Conservation (phyloP, 345 rosid species). For the Dimocarpus longan region DNA sequence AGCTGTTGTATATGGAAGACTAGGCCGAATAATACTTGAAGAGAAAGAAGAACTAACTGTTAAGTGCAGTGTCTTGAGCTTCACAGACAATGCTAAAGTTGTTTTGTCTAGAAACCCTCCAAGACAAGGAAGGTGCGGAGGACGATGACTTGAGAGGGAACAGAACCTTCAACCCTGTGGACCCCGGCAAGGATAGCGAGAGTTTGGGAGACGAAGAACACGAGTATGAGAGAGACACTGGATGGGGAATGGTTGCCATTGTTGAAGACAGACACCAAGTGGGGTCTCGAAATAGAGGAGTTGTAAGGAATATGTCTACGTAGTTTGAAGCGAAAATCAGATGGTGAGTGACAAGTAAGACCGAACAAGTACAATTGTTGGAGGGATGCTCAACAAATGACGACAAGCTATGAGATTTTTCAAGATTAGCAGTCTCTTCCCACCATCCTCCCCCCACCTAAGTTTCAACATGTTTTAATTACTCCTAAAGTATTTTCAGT, state of each 20-base stretch:
- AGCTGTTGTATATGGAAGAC: neutral
- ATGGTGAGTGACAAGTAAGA: neutral
- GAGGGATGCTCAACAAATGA: neutral
- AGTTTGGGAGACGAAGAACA: constrained; percentile 6
- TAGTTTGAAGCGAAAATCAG: constrained; percentile 23
- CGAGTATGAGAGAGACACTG: constrained; percentile 30
- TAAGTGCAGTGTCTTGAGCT: constrained; percentile 55
- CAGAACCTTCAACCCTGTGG: constrained; percentile 49
- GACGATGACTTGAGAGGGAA: constrained; percentile 22
- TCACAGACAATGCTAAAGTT: constrained; percentile 47
- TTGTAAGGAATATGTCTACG: too few relatives aligned
- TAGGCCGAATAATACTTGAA: neutral
- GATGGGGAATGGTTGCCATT: constrained; percentile 38
- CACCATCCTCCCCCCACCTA: too few relatives aligned
- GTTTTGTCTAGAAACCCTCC: constrained; percentile 36
- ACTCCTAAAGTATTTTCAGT: too few relatives aligned
- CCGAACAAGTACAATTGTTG: neutral
- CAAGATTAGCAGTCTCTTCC: neutral
- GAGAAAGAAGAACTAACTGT: constrained; percentile 37
- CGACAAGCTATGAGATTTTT: neutral
- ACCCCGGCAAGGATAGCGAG: constrained; percentile 44
- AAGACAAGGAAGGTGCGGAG: constrained; percentile 22
- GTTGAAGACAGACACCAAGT: neutral
- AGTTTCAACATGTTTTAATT: too few relatives aligned
- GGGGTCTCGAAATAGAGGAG: neutral